Conservation (phyloP, 129 eudicot species). For the Heracleum sosnowskyi region DNA sequence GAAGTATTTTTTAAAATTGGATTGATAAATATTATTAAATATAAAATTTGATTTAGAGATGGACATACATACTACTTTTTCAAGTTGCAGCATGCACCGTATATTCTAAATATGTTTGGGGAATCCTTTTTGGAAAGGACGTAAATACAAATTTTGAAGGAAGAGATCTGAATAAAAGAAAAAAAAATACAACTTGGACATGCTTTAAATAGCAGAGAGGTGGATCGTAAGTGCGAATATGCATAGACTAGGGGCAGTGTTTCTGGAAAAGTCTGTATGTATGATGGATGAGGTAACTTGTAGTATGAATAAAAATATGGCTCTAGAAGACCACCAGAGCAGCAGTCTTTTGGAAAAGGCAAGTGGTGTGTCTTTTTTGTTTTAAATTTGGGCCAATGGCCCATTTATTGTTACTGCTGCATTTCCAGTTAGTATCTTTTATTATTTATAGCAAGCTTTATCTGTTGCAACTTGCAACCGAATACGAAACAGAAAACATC, state of each 20-base stretch:
- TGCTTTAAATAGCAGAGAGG: neutral
- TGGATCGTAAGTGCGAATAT: neutral
- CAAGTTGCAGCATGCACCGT: neutral
- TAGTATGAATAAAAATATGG: neutral
- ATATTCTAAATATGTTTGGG: neutral
- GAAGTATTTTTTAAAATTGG: too few relatives aligned
- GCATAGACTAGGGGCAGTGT: conserved; percentile 6
- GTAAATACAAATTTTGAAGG: neutral
- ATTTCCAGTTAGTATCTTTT: neutral
- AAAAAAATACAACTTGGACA: neutral
- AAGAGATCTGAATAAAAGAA: neutral
- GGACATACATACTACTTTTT: too few relatives aligned
- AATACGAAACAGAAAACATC: conserved; percentile 1
- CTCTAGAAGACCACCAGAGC: neutral
- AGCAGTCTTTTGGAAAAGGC: conserved; percentile 1
- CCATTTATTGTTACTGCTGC: neutral
- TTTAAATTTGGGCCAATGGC: neutral
- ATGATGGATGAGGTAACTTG: neutral
- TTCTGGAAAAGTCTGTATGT: neutral
- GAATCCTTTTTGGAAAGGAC: neutral
- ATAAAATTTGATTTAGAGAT: too few relatives aligned
- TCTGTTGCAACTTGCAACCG: conserved; percentile 4
- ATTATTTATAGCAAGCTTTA: neutral
- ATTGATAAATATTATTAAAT: too few relatives aligned
- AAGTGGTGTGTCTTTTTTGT: neutral